Evolutionary conservation across 768 basidiomycete species (phyloP).

Genomic region (Glaciozyma martinii): DNA sequence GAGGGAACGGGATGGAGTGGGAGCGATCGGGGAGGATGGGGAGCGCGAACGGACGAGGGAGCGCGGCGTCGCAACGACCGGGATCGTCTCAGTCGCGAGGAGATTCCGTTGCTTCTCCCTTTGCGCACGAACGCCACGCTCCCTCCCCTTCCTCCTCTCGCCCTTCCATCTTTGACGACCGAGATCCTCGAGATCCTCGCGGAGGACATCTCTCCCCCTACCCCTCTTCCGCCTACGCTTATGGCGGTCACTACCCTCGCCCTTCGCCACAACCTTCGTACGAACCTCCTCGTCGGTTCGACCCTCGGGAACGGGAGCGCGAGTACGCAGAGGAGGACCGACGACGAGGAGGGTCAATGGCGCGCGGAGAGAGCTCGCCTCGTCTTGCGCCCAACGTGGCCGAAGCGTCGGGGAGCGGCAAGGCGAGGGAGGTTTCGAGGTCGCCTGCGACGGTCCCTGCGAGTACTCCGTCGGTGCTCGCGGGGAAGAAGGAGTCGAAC

Average conservation of each 20-base stretch:
- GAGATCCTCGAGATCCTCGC: not conserved
- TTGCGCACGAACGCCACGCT: constrained; percentile 7
- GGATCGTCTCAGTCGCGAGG: constrained; percentile 8
- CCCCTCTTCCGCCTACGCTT: not conserved
- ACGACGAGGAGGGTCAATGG: no score
- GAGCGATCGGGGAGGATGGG: constrained; percentile 2
- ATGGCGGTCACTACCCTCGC: no score
- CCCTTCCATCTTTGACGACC: not conserved
- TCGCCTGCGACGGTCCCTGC: constrained; percentile 11
- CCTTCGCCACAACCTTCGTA: not conserved
- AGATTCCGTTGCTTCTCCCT: constrained; percentile 1
- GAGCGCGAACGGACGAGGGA: constrained; percentile 14
- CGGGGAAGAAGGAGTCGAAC: constrained; percentile 35
- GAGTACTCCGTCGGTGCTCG: constrained; percentile 19
- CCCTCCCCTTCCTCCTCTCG: constrained; percentile 1
- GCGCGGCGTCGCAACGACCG: not conserved
- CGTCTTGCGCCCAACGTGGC: no score
- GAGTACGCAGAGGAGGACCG: not conserved
- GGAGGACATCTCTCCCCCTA: not conserved
- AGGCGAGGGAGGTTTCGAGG: no score
- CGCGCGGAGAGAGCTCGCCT: no score
- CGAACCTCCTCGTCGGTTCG: not conserved
- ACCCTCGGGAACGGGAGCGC: not conserved
- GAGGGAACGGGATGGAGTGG: constrained; percentile 14
- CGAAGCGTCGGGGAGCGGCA: no score